These are phyloP conservation scores for Solanum corneliomulleri DNA, from an alignment of 257 asterid species.

Conservation along the genomic window DNA sequence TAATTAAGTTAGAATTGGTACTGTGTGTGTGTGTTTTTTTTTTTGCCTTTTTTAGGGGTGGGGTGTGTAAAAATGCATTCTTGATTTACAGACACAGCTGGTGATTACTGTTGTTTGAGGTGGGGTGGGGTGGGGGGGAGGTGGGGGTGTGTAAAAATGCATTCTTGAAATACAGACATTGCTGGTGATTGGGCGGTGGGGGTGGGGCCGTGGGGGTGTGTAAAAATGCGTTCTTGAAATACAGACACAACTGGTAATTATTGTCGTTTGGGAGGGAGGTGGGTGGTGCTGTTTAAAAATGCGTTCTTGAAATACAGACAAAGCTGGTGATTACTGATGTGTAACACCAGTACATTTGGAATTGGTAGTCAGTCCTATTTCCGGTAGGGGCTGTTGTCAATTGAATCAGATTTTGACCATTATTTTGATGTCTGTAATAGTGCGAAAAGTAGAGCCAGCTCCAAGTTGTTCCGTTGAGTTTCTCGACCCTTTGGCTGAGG, in stretches of 20 bases:
- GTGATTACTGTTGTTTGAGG: not conserved
- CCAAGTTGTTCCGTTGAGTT: too few species aligned
- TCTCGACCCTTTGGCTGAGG: too few species aligned
- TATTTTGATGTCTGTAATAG: too few species aligned
- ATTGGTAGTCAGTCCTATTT: too few species aligned
- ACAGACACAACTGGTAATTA: not conserved
- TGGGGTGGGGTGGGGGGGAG: too few species aligned
- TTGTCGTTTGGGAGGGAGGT: not conserved
- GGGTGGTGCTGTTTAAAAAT: not conserved
- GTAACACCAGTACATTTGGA: not conserved
- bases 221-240: not conserved
- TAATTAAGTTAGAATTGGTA: not conserved
- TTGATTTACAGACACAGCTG: not conserved
- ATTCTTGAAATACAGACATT: not conserved
- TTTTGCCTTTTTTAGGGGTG: not conserved
- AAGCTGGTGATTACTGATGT: not conserved
- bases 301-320: not conserved
- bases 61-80: not conserved
- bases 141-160: not conserved
- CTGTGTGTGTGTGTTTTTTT: not conserved
- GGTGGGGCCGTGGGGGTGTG: not conserved
- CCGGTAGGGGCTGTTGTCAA: too few species aligned
- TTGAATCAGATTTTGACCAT: too few species aligned
- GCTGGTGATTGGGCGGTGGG: not conserved
- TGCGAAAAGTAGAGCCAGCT: too few species aligned